A percentile compares a stretch with the other conserved stretches of the same genome.
These are phyloP conservation scores for Phytophthora sansomeana DNA, from an alignment of 352 stramenopile genomes.

Conservation along the genomic window DNA sequence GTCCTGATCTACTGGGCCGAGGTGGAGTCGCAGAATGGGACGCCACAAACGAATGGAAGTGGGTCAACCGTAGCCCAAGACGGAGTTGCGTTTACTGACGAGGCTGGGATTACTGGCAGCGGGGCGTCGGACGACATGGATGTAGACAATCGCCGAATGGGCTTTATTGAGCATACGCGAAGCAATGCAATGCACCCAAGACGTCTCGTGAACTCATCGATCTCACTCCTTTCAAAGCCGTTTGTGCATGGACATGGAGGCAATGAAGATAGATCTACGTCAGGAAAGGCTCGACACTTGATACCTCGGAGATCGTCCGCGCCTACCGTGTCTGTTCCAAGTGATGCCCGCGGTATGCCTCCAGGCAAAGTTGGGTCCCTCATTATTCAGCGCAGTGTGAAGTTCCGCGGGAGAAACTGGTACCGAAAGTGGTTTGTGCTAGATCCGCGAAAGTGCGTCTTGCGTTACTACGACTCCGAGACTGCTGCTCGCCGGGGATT, in stretches of 20 bases:
- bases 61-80: slow-evolving; percentile 13
- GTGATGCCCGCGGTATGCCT: slow-evolving; percentile 10
- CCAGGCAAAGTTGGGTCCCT: slow-evolving; percentile 59
- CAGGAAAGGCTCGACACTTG: slow-evolving; percentile 37
- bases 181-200: slow-evolving; percentile 69
- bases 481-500: slow-evolving; percentile 57
- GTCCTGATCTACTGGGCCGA: slow-evolving; percentile 82
- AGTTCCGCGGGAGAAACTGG: slow-evolving; percentile 77
- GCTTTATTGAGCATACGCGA: slow-evolving; percentile 74
- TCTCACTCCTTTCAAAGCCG: slow-evolving; percentile 77
- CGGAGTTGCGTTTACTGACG: slow-evolving; percentile 16
- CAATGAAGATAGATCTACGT: slow-evolving; percentile 28
- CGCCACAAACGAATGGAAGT: slow-evolving; percentile 24
- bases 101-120: slow-evolving; percentile 13
- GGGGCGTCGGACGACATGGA: slow-evolving; percentile 24
- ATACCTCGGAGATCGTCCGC: slow-evolving; percentile 31
- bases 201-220: slow-evolving; percentile 73
- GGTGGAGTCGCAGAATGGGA: slow-evolving; percentile 49
- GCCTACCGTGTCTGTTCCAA: slow-evolving; percentile 14
- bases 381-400: slow-evolving; percentile 78
- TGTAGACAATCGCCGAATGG: slow-evolving; percentile 52
- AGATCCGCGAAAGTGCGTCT: slow-evolving; percentile 61
- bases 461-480: slow-evolving; percentile 85
- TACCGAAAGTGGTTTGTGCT: slow-evolving; percentile 88
- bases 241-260: slow-evolving; percentile 46